phyloP scores from a whole-genome alignment of 192 early-diverging fungal genomes.

The Coemansia erecta region DNA sequence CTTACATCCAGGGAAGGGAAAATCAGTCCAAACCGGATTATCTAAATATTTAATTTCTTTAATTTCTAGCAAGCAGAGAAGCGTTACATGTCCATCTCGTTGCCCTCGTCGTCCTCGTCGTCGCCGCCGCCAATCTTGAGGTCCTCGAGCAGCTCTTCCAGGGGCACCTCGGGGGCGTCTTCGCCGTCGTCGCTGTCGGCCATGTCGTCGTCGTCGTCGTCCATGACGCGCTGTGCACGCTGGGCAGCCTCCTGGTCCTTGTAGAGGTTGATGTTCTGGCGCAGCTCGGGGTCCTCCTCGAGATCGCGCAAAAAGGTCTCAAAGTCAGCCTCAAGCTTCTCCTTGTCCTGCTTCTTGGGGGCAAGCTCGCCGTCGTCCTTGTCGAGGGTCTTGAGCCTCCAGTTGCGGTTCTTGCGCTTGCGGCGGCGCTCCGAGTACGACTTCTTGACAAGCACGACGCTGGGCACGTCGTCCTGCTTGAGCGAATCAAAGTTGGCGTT shows the following conservation, averaged over 20 bases:
- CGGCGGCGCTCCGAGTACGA: slow-evolving; percentile 83
- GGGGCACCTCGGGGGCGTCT: slow-evolving; percentile 89
- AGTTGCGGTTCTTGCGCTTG: slow-evolving; percentile 81
- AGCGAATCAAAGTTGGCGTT: slow-evolving; percentile 75
- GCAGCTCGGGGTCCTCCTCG: slow-evolving; percentile 96
- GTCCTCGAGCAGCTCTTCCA: slow-evolving; percentile 93
- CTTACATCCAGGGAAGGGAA: not conserved
- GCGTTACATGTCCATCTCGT: slow-evolving; percentile 25
- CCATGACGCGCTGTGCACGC: slow-evolving; percentile 10
- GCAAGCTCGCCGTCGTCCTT: slow-evolving; percentile 89
- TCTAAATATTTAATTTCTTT: not conserved
- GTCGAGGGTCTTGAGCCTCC: slow-evolving; percentile 84
- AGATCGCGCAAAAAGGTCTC: slow-evolving; percentile 97
- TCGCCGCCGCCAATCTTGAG: slow-evolving; percentile 71
- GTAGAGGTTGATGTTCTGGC: slow-evolving; percentile 93
- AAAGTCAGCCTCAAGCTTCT: slow-evolving; percentile 81
- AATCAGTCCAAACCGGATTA: not conserved
- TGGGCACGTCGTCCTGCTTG: slow-evolving; percentile 67
- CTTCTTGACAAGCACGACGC: slow-evolving; percentile 92
- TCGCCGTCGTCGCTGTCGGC: slow-evolving; percentile 68
- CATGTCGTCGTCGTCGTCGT: slow-evolving; percentile 46
- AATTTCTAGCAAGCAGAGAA: not conserved
- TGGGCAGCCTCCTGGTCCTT: slow-evolving; percentile 49
- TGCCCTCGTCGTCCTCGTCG: slow-evolving; percentile 42
- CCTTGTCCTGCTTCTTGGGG: slow-evolving; percentile 72